phyloP scores from a whole-genome alignment of 78 protist species.

The Guillardia theta region DNA sequence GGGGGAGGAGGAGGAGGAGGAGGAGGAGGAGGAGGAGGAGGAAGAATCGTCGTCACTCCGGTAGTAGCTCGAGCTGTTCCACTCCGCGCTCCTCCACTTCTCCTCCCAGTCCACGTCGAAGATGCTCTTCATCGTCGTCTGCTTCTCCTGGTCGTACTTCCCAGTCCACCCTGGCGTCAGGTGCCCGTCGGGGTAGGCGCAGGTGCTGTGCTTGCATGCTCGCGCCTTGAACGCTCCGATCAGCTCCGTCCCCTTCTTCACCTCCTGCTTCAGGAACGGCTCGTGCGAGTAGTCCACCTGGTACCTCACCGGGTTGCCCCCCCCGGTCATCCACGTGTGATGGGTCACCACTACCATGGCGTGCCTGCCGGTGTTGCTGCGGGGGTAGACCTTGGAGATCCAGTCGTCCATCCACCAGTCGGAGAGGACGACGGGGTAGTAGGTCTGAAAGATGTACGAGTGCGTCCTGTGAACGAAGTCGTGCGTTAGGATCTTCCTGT shows the following conservation, averaged over 20 bases:
- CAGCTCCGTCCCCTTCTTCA: neutral
- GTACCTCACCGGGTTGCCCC: neutral
- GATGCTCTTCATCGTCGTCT: neutral
- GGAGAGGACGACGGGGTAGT: neutral
- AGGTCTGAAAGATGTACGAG: neutral
- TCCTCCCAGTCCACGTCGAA: neutral
- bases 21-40: too few relatives aligned
- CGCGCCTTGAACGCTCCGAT: neutral
- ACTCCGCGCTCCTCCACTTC: too few relatives aligned
- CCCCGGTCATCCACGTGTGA: conserved; percentile 14
- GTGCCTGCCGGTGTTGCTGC: neutral
- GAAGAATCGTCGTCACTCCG: too few relatives aligned
- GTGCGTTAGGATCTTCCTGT: conserved; percentile 18
- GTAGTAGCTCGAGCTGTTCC: too few relatives aligned
- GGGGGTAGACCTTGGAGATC: conserved; percentile 34
- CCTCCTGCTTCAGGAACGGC: neutral
- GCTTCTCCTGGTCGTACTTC: neutral
- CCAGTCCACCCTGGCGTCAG: neutral
- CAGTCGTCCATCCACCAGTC: conserved; percentile 45
- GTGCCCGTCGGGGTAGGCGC: neutral
- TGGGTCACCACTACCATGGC: neutral
- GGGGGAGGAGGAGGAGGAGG: too few relatives aligned
- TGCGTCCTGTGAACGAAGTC: conserved; percentile 36
- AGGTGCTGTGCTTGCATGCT: neutral
- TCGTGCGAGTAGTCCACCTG: conserved; percentile 14